Evolutionary conservation across 1,139 yeast species (phyloP), one percentile per base, ranked within the genome.

Genomic region (Scheffersomyces insectosa): DNA sequence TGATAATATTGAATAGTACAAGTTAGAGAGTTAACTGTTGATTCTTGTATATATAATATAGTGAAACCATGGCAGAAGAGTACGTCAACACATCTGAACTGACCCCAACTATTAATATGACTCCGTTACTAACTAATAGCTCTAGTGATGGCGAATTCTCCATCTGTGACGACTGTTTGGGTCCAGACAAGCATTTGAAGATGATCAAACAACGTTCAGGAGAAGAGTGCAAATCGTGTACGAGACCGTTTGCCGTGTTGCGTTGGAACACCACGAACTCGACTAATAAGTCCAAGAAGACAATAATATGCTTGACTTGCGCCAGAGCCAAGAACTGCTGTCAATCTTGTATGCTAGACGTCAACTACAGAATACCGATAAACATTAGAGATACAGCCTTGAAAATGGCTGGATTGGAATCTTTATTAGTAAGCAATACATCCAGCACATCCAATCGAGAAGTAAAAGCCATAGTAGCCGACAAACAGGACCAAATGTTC

Each of bases 291-390:
- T 58, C 73, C 40, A 72, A 72, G 46, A 79, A 75, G 52, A 82
- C 88, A 5, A 65, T 77, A 4, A 79, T 89, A 16, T 90, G 99
- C 63, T 61, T 69, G 33, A 82, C 91, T 0, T 93, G 99, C 65
- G 84, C 97, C 1, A 70, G 82, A 36, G 79, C 85, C 38, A 77
- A 85, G 50, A 85, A 88, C 64, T 86, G 96, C 51, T 93, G 99
- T 58, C 98, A 93, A 60, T 68, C 83, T 16, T 93, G 99, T 60
- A 78, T 89, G 80, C 65, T 87, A 36, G 98, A 93, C 65, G 70
- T 89, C 40, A 79, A 84, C 23, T 88, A 83, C 67, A 87, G 90
- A 5, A 79, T 93, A 23, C 91, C 97, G 0, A 62, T 89, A 13
- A 82, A 85, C 14, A 70, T 90, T 7, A 68, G 97, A 47, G 97